Evolutionary conservation across 345 rosid genomes (phyloP).

Genomic region (Gossypium turneri): DNA sequence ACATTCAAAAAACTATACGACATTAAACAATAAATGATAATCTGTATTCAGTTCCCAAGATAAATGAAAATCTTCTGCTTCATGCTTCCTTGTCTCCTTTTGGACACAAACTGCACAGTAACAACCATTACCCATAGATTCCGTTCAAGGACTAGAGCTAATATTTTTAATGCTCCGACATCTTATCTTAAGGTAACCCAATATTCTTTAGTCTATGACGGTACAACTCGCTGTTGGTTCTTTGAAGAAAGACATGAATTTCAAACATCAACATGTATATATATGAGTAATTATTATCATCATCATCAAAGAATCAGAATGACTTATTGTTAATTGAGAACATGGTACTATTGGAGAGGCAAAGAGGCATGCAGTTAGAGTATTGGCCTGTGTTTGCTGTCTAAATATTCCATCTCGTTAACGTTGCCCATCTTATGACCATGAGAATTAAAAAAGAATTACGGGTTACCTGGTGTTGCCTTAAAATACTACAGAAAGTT

Average conservation of each 20-base stretch:
- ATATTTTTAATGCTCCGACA: slow-evolving; percentile 5
- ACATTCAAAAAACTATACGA: background rate
- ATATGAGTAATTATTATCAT: background rate
- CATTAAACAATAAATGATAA: slow-evolving; percentile 22
- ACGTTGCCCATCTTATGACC: slow-evolving; percentile 14
- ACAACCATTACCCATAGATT: background rate
- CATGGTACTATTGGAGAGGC: slow-evolving; percentile 6
- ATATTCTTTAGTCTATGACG: background rate
- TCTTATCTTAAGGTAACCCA: background rate
- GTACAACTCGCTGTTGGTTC: background rate
- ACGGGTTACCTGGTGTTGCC: slow-evolving; percentile 20
- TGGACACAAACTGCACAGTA: slow-evolving; percentile 13
- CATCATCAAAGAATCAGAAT: slow-evolving; percentile 1
- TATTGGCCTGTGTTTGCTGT: slow-evolving; percentile 6
- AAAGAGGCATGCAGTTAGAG: slow-evolving; percentile 12
- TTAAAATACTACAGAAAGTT: background rate
- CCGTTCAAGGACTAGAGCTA: slow-evolving; percentile 18
- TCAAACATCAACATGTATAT: background rate
- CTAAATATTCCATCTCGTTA: background rate
- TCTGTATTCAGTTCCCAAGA: slow-evolving; percentile 6
- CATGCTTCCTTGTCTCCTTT: slow-evolving; percentile 21
- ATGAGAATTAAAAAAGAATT: slow-evolving; percentile 10
- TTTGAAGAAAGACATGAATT: slow-evolving; percentile 24
- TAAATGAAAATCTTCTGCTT: background rate
- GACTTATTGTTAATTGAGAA: background rate